Percentiles rank a stretch among this genome's conserved stretches.
Evolutionary conservation across 1,284 basidiomycete genomes (phyloP).

Genomic region (Ganoderma leucocontextum): DNA sequence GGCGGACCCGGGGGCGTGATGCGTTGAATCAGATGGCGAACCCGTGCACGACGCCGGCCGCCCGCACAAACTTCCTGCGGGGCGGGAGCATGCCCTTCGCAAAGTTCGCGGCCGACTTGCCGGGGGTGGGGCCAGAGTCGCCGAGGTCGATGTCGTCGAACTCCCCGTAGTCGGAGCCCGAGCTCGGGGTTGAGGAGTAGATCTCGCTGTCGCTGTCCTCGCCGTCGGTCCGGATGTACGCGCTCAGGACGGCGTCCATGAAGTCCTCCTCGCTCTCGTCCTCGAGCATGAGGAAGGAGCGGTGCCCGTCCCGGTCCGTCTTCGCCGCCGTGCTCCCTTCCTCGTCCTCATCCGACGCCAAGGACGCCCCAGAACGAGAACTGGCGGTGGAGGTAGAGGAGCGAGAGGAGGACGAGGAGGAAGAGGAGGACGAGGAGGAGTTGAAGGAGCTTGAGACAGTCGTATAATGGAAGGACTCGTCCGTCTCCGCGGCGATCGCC

Average conservation of each 20-base stretch:
- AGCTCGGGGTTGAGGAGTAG: neutral
- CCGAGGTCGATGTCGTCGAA: neutral
- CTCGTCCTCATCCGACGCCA: slow-evolving; percentile 1
- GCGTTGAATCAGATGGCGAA: neutral
- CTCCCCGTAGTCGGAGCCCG: slow-evolving; percentile 1
- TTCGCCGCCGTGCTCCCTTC: neutral
- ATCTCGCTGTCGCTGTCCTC: neutral
- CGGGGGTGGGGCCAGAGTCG: neutral
- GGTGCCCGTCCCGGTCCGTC: neutral
- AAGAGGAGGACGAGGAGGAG: neutral
- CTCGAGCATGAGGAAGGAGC: neutral
- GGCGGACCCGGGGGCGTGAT: neutral
- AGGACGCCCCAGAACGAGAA: neutral
- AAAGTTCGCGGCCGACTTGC: neutral
- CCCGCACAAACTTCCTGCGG: neutral
- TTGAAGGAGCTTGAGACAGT: neutral
- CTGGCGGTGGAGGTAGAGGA: neutral
- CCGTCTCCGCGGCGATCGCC: slow-evolving; percentile 15
- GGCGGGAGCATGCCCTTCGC: neutral
- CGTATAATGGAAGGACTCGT: slow-evolving; percentile 6
- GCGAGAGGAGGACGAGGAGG: neutral
- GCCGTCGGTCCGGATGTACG: neutral
- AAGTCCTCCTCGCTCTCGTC: slow-evolving; percentile 9
- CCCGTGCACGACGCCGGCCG: neutral
- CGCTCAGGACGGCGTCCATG: slow-evolving; percentile 2